These are phyloP conservation scores for Buddleja alternifolia DNA, from an alignment of 257 asterid genomes.

Conservation along the genomic window DNA sequence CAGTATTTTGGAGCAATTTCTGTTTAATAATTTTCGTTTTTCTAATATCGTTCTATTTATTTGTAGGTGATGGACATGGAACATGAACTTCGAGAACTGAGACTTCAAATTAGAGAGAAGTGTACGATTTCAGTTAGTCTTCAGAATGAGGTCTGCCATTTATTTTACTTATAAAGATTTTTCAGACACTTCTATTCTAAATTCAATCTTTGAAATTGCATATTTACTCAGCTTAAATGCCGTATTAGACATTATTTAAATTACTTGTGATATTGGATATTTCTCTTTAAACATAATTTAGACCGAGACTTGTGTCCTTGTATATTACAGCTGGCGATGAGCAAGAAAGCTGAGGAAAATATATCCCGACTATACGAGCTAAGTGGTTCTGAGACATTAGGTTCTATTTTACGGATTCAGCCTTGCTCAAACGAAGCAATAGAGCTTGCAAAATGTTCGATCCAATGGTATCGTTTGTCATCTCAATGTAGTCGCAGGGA, in stretches of 20 bases:
- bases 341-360: conserved; percentile 69
- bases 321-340: conserved; percentile 66
- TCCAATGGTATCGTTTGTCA: conserved; percentile 92
- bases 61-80: conserved; percentile 94
- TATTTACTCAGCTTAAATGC: too few relatives aligned
- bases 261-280: too few relatives aligned
- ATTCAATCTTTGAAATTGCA: too few relatives aligned
- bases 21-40: not conserved
- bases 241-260: too few relatives aligned
- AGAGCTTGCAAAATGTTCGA: conserved; percentile 75
- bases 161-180: not conserved
- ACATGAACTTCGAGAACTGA: conserved; percentile 81
- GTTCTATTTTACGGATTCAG: conserved; percentile 80
- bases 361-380: conserved; percentile 48
- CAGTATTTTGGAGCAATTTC: not conserved
- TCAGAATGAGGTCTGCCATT: conserved; percentile 71
- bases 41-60: conserved; percentile 8
- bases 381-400: conserved; percentile 64
- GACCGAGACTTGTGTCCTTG: conserved; percentile 15
- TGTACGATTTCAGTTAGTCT: conserved; percentile 68
- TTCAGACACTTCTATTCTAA: not conserved
- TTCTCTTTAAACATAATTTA: not conserved
- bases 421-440: conserved; percentile 67
- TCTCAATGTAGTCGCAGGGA: conserved; percentile 95
- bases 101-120: conserved; percentile 79